phyloP scores from a whole-genome alignment of 805 yeast genomes.

The Kazachstania viticola region DNA sequence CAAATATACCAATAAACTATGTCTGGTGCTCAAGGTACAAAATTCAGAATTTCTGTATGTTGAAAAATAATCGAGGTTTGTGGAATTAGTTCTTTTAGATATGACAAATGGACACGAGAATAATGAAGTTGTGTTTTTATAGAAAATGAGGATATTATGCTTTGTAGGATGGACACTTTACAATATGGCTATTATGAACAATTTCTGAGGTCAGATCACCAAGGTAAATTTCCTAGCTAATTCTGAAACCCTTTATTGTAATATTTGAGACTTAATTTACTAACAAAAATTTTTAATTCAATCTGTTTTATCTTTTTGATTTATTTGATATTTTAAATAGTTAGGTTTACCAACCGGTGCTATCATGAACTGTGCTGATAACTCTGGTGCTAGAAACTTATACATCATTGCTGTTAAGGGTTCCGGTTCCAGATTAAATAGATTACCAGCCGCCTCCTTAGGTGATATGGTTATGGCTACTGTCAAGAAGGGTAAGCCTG shows the following conservation, averaged over 20 bases:
- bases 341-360: constrained; percentile 99
- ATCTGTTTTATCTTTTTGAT: too few relatives aligned
- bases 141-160: too few relatives aligned
- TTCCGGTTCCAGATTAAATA: constrained; percentile 98
- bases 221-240: too few relatives aligned
- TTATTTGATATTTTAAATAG: constrained; percentile 30
- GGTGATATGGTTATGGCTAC: constrained; percentile 99
- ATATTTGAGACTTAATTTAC: not conserved
- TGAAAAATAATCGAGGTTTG: too few relatives aligned
- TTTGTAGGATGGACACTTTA: too few relatives aligned
- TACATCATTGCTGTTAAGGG: constrained; percentile 98
- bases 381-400: constrained; percentile 99
- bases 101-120: too few relatives aligned
- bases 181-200: too few relatives aligned
- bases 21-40: constrained; percentile 99
- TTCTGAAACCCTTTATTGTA: not conserved
- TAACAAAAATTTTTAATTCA: too few relatives aligned
- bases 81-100: too few relatives aligned
- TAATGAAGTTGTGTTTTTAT: too few relatives aligned
- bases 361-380: constrained; percentile 99
- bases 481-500: constrained; percentile 99
- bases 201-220: too few relatives aligned
- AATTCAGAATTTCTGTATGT: constrained; percentile 98
- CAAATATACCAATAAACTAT: too few relatives aligned
- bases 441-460: constrained; percentile 99